Evolutionary conservation across 108 stramenopile genomes (phyloP).

Genomic region (Phaeodactylum tricornutum): DNA sequence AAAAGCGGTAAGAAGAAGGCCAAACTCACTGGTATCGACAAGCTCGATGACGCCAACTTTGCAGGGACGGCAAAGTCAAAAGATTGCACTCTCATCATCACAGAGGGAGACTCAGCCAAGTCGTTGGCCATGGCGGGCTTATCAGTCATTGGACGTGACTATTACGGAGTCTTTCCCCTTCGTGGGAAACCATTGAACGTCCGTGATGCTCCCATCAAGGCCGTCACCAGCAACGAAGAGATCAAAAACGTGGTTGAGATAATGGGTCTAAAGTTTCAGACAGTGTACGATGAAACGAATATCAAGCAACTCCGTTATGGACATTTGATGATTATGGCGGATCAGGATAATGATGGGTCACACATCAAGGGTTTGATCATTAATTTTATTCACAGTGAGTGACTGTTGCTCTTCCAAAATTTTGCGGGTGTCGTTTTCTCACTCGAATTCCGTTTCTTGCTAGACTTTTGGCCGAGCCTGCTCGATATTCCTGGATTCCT

Average conservation of each 20-base stretch:
- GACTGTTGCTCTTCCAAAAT: too few relatives aligned
- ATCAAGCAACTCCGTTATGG: slow-evolving; percentile 83
- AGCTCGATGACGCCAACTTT: slow-evolving; percentile 95
- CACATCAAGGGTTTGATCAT: slow-evolving; percentile 99
- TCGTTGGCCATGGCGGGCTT: slow-evolving; percentile 88
- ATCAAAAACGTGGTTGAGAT: slow-evolving; percentile 96
- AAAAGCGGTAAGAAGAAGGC: slow-evolving; percentile 88
- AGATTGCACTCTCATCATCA: slow-evolving; percentile 93
- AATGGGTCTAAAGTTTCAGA: slow-evolving; percentile 92
- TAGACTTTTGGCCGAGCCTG: slow-evolving; percentile 89
- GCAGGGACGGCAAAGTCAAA: slow-evolving; percentile 88
- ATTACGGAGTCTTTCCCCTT: slow-evolving; percentile 83
- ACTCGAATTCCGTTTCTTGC: not conserved
- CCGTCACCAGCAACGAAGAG: slow-evolving; percentile 94
- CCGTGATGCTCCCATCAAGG: slow-evolving; percentile 79
- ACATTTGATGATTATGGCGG: slow-evolving; percentile 88
- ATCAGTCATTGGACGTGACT: slow-evolving; percentile 86
- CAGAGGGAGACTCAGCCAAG: slow-evolving; percentile 96
- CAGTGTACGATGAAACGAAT: slow-evolving; percentile 69
- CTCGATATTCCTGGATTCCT: slow-evolving; percentile 93
- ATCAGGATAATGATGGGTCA: slow-evolving; percentile 99
- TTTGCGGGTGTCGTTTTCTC: too few relatives aligned
- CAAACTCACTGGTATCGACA: slow-evolving; percentile 87
- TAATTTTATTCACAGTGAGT: slow-evolving; percentile 89
- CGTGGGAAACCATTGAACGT: slow-evolving; percentile 97